Evolutionary conservation across 768 basidiomycete species (phyloP).

Genomic region (Peribolospora baueri): DNA sequence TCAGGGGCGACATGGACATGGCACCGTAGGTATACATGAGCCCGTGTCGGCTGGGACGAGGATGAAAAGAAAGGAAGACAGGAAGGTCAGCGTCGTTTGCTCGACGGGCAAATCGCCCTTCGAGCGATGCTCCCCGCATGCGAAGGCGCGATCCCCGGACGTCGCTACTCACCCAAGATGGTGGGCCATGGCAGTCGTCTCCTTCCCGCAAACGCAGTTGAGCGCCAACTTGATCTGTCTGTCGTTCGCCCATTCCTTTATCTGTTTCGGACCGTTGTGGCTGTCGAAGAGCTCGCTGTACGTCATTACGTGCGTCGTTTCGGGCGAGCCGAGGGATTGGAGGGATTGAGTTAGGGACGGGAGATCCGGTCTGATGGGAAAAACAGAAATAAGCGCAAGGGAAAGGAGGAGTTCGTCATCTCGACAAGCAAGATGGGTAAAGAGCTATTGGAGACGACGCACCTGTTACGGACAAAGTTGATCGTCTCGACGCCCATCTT

Average conservation of each 20-base stretch:
- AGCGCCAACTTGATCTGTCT: slow-evolving; percentile 34
- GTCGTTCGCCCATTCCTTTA: slow-evolving; percentile 40
- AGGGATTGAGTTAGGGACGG: neutral
- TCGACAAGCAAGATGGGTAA: neutral
- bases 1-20: slow-evolving; percentile 63
- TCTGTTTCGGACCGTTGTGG: slow-evolving; percentile 27
- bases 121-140: no score
- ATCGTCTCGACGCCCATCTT: slow-evolving; percentile 45
- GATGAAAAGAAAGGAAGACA: neutral
- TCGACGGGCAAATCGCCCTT: no score
- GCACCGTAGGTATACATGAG: slow-evolving; percentile 71
- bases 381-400: neutral
- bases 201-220: slow-evolving; percentile 40
- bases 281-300: slow-evolving; percentile 39
- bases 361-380: neutral
- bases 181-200: slow-evolving; percentile 43
- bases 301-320: slow-evolving; percentile 51
- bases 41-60: slow-evolving; percentile 24
- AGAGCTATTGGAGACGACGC: slow-evolving; percentile 6
- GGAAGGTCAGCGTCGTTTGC: no score
- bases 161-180: slow-evolving; percentile 27
- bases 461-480: slow-evolving; percentile 57
- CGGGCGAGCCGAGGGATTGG: slow-evolving; percentile 28
- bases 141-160: neutral
- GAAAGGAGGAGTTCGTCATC: no score